Evolutionary conservation across 305 asterid genomes (phyloP), one percentile per base, ranked within the genome.

Genomic region (Solanum hybrid): DNA sequence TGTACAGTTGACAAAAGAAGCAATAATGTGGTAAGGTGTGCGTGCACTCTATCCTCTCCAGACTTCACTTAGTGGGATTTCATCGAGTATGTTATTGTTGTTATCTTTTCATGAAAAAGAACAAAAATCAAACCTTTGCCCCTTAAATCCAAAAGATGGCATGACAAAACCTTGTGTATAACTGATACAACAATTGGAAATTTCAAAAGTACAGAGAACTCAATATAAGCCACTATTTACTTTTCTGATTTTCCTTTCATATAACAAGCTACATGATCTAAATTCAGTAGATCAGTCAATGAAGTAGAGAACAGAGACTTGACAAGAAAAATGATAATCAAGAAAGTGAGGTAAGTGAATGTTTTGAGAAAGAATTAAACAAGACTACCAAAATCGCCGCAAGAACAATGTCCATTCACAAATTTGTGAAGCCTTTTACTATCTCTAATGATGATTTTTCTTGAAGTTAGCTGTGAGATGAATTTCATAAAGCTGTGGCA

Each of bases 301-400:
- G 69, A 9, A 40, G 16, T 26, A 82, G 36, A 46, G 28, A 83
- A 83, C 18, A 83, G 28, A 83, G 4, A 83, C n/a, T 83, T 28
- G 73, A 42, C 73, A 31, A 57, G 88, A 85, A 57, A 51, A 46
- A 31, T 51, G 88, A 57, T 57, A 20, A 51, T 9, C 42, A 85
- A 85, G 39, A 46, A 29, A 42, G 0, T 40, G 3, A 51, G 20
- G 22, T 51, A 51, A 84, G 40, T 22, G 42, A 31, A 31, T 1
- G 73, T 2, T 16, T 40, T 82, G 69, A 40, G 69, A 61, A 64
- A 34, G 75, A 90, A 73, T 94, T 90, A 95, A 90, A 92, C 92
- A 61, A 95, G 94, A 92, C 93, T 88, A 46, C 95, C 94, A 92
- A 95, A 96, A 94, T 96, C 98, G 79, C 98, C 97, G 93, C 99